Conservation (phyloP, 2,329 filamentous ascomycete genomes). For the Pyrenochaeta sp. region DNA sequence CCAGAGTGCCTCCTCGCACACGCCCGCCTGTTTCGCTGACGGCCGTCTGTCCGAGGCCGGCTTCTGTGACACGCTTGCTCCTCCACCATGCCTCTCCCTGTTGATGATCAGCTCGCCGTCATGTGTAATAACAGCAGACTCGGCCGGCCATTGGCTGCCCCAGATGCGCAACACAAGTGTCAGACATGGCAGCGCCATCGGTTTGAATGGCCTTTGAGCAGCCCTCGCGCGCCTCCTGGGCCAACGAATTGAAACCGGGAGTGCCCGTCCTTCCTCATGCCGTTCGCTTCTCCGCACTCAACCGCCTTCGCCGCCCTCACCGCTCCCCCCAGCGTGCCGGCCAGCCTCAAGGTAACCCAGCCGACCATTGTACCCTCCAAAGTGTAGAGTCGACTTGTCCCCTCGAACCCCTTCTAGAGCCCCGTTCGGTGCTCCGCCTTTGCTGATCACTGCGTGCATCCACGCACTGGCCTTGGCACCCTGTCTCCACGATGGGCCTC, state of each 20-base stretch:
- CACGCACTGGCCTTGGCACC: constrained; percentile 7
- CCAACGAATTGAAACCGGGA: constrained; percentile 33
- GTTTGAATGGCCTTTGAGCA: constrained; percentile 9
- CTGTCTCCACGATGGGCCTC: neutral
- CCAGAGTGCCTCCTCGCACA: no score
- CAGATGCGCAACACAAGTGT: constrained; percentile 24
- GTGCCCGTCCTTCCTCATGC: constrained; percentile 27
- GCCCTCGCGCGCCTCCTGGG: no score
- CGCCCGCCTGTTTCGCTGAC: no score
- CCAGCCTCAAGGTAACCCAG: neutral
- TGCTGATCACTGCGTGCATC: constrained; percentile 15
- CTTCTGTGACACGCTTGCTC: constrained; percentile 6
- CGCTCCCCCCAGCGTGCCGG: constrained; percentile 2
- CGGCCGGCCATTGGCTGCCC: constrained; percentile 14
- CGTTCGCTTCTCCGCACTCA: constrained; percentile 6
- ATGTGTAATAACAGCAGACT: constrained; percentile 14
- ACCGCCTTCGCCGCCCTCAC: constrained; percentile 4
- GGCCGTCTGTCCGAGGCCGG: constrained; percentile 10
- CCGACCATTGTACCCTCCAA: no score
- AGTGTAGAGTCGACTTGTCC: no score
- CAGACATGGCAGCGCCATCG: constrained; percentile 10
- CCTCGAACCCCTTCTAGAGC: neutral
- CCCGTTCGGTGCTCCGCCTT: constrained; percentile 1
- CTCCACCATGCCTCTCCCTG: constrained; percentile 8
- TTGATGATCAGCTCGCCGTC: constrained; percentile 4